These are phyloP conservation scores for Sarocladium oryzae DNA, from an alignment of 2,329 filamentous ascomycete species.

Conservation along the genomic window DNA sequence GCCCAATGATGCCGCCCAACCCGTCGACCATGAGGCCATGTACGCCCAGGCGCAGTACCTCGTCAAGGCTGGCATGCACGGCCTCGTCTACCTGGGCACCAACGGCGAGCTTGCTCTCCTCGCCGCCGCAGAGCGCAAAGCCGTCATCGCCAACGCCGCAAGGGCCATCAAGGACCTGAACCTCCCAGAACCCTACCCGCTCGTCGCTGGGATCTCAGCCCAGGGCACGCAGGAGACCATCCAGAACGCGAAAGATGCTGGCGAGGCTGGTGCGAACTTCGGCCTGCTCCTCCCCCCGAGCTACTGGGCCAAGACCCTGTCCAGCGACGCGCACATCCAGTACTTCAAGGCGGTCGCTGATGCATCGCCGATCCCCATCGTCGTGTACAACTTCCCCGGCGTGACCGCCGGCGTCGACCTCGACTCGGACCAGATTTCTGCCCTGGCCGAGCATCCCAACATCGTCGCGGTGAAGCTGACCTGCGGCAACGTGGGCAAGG, in stretches of 20 bases:
- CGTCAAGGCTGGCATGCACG: constrained; percentile 35
- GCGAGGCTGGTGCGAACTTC: constrained; percentile 62
- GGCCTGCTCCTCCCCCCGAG: constrained; percentile 68
- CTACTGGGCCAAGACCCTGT: constrained; percentile 58
- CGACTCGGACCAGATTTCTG: constrained; percentile 54
- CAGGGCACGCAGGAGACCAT: constrained; percentile 58
- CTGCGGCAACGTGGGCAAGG: constrained; percentile 62
- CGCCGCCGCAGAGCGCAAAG: constrained; percentile 30
- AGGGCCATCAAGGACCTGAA: constrained; percentile 29
- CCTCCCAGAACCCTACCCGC: constrained; percentile 27
- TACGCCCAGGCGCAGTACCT: constrained; percentile 35
- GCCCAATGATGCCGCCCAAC: constrained; percentile 28
- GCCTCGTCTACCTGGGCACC: constrained; percentile 40
- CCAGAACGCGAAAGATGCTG: constrained; percentile 58
- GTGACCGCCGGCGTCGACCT: constrained; percentile 59
- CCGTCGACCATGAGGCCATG: constrained; percentile 38
- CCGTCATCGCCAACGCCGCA: constrained; percentile 32
- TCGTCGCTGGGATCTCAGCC: constrained; percentile 38
- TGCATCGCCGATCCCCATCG: constrained; percentile 53
- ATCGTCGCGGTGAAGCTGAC: constrained; percentile 64
- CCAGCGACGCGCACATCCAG: constrained; percentile 44
- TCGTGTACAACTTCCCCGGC: constrained; percentile 65
- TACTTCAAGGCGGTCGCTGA: constrained; percentile 62
- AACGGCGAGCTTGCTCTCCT: constrained; percentile 40
- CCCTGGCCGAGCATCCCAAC: constrained; percentile 54